Conservation (phyloP, 1,139 yeast species). For the Saccharomyces hybrid region DNA sequence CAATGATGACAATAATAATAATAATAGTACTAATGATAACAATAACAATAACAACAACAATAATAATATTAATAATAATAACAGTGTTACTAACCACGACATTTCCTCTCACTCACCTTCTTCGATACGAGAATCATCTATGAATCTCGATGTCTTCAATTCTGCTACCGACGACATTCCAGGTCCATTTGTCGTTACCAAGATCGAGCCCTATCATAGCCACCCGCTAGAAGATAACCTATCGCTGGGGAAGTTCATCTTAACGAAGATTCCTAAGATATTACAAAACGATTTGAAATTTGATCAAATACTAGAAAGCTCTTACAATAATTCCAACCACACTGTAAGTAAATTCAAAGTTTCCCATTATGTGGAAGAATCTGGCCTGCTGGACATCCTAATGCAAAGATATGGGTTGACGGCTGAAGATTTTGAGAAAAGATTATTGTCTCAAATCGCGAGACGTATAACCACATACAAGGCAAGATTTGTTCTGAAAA, state of each 20-base stretch:
- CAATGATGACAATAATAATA: slow-evolving; percentile 2
- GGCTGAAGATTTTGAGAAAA: slow-evolving; percentile 28
- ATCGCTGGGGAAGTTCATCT: slow-evolving; percentile 26
- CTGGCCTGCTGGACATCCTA: slow-evolving; percentile 28
- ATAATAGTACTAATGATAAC: not conserved
- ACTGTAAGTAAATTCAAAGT: slow-evolving; percentile 31
- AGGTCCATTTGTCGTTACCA: slow-evolving; percentile 31
- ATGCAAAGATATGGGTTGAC: slow-evolving; percentile 28
- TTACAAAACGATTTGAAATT: slow-evolving; percentile 30
- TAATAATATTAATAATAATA: slow-evolving; percentile 4
- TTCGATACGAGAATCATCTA: slow-evolving; percentile 3
- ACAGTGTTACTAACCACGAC: slow-evolving; percentile 5
- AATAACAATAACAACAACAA: not conserved
- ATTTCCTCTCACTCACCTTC: slow-evolving; percentile 1
- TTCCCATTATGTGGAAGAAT: slow-evolving; percentile 30
- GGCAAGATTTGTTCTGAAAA: slow-evolving; percentile 30
- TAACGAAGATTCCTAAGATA: slow-evolving; percentile 31
- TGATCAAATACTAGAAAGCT: slow-evolving; percentile 27
- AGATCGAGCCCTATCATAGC: slow-evolving; percentile 31
- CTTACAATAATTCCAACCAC: slow-evolving; percentile 28
- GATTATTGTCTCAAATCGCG: slow-evolving; percentile 28
- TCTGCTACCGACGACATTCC: slow-evolving; percentile 11
- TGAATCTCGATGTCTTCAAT: slow-evolving; percentile 3
- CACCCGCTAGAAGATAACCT: slow-evolving; percentile 31
- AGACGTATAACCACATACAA: slow-evolving; percentile 32